Percentiles rank a stretch among this genome's conserved stretches.
phyloP scores from a whole-genome alignment of 176 grass and related monocot genomes.

The Ananas comosus region DNA sequence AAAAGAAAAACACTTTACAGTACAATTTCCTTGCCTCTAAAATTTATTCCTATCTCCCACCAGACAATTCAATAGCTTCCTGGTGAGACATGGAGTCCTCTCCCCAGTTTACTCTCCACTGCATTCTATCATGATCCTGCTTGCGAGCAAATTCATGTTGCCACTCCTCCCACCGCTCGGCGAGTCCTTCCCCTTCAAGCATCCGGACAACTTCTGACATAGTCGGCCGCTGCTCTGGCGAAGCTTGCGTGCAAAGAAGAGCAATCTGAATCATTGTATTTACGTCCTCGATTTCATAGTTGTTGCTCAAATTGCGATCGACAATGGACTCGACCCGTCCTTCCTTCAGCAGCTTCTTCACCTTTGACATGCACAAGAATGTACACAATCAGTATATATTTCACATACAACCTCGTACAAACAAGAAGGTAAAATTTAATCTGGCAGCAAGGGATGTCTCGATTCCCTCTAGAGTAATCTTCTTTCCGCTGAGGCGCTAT shows the following conservation, averaged over 20 bases:
- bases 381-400: not conserved
- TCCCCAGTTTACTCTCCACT: conserved; percentile 37
- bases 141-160: conserved; percentile 40
- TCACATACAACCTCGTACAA: not conserved
- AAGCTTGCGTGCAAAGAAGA: conserved; percentile 64
- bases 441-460: too few relatives aligned
- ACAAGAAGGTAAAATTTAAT: not conserved
- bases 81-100: conserved; percentile 49
- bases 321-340: conserved; percentile 29
- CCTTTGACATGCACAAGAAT: conserved; percentile 29
- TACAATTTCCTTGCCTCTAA: too few relatives aligned
- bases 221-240: conserved; percentile 38
- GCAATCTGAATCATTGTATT: conserved; percentile 55
- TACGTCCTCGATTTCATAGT: conserved; percentile 33
- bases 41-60: conserved; percentile 30
- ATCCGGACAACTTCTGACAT: conserved; percentile 87
- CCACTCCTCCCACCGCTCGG: conserved; percentile 61
- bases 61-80: conserved; percentile 60
- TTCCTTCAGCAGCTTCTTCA: conserved; percentile 41
- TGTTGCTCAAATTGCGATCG: conserved; percentile 42
- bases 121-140: conserved; percentile 42
- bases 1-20: too few relatives aligned
- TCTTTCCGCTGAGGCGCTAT: too few relatives aligned
- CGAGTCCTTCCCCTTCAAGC: conserved; percentile 57
- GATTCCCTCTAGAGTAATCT: too few relatives aligned